These are phyloP conservation scores for Kernera saxatilis DNA, from an alignment of 345 rosid genomes.

Conservation along the genomic window DNA sequence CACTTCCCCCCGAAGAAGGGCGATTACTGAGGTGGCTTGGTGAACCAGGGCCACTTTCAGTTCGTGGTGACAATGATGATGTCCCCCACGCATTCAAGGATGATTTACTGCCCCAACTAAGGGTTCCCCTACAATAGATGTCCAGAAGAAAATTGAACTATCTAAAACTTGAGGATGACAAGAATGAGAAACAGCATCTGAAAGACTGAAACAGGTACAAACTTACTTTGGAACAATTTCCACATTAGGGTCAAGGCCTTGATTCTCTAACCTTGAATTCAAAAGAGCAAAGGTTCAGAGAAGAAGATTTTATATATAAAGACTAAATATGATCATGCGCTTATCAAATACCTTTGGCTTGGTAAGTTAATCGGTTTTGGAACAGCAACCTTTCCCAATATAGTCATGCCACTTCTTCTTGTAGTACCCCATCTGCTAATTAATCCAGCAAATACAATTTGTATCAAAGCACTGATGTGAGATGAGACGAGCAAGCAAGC, in stretches of 20 bases:
- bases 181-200: background rate
- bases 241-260: slow-evolving; percentile 90
- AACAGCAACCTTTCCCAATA: slow-evolving; percentile 90
- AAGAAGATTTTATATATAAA: background rate
- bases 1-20: slow-evolving; percentile 95
- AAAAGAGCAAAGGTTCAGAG: background rate
- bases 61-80: slow-evolving; percentile 56
- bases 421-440: slow-evolving; percentile 67
- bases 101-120: slow-evolving; percentile 88
- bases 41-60: slow-evolving; percentile 72
- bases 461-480: background rate
- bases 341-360: slow-evolving; percentile 73
- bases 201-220: background rate
- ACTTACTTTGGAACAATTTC: slow-evolving; percentile 99
- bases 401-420: slow-evolving; percentile 89
- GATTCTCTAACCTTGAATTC: slow-evolving; percentile 86
- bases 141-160: background rate
- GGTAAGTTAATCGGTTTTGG: slow-evolving; percentile 98
- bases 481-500: background rate
- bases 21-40: slow-evolving; percentile 76
- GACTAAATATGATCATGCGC: background rate
- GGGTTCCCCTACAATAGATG: slow-evolving; percentile 58
- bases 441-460: slow-evolving; percentile 2
- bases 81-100: slow-evolving; percentile 92
- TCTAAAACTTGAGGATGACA: background rate